phyloP scores from a whole-genome alignment of 169 alveolate genomes.

The Plasmodium knowlesi region DNA sequence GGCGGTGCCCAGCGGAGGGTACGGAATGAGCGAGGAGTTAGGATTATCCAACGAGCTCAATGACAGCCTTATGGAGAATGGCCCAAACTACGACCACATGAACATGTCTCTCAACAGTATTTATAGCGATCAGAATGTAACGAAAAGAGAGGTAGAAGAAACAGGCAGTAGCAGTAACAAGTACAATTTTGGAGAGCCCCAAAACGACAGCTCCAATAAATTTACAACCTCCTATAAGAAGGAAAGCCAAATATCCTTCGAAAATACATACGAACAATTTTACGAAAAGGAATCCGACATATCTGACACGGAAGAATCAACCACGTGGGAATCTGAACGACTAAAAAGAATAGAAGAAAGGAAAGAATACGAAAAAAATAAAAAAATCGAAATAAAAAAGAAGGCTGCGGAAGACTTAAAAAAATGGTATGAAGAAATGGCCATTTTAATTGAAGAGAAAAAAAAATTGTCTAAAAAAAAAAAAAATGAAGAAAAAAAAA shows the following conservation, averaged over 20 bases:
- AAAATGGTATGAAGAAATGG: conserved; percentile 74
- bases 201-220: conserved; percentile 1
- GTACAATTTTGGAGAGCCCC: background rate
- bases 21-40: conserved; percentile 13
- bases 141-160: conserved; percentile 25
- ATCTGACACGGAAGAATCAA: conserved; percentile 56
- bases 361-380: conserved; percentile 59
- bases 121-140: background rate
- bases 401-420: conserved; percentile 71
- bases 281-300: conserved; percentile 71
- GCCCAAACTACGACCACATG: conserved; percentile 6
- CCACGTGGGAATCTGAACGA: conserved; percentile 55
- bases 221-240: background rate
- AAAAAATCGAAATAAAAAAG: conserved; percentile 62
- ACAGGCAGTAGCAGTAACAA: background rate
- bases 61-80: conserved; percentile 6
- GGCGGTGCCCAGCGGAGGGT: background rate
- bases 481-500: conserved; percentile 59
- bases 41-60: conserved; percentile 7
- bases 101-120: conserved; percentile 13
- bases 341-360: conserved; percentile 61
- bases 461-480: conserved; percentile 41
- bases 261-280: conserved; percentile 58
- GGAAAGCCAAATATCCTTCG: conserved; percentile 57
- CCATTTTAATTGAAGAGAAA: conserved; percentile 49